phyloP scores from a whole-genome alignment of 345 rosid genomes.

The Eucalyptus grandis region DNA sequence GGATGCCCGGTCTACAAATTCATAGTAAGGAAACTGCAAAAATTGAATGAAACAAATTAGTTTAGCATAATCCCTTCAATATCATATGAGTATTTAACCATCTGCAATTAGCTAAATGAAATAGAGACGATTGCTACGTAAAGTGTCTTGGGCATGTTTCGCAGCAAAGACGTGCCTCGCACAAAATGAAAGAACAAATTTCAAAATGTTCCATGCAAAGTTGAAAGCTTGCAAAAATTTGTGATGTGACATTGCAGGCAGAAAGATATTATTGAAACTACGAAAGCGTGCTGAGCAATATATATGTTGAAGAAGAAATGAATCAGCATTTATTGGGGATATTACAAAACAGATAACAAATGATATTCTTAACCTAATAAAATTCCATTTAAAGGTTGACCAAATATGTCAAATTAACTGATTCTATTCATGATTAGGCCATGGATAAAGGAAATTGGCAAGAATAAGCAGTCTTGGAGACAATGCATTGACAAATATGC shows the following conservation, averaged over 20 bases:
- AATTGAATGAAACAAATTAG: background rate
- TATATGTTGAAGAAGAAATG: background rate
- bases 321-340: background rate
- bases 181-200: background rate
- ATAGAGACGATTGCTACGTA: background rate
- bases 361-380: background rate
- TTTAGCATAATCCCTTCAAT: background rate
- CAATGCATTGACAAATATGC: background rate
- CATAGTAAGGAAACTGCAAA: slow-evolving; percentile 94
- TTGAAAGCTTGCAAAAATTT: background rate
- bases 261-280: background rate
- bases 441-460: background rate
- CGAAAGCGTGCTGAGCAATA: background rate
- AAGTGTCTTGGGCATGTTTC: background rate
- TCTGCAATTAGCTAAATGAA: background rate
- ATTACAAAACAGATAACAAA: background rate
- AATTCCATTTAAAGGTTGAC: background rate
- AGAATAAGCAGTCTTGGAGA: background rate
- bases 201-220: background rate
- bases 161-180: background rate
- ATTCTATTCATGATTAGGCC: background rate
- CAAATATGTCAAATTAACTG: background rate
- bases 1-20: slow-evolving; percentile 85
- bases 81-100: background rate
- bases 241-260: background rate